A percentile compares a stretch with the other conserved stretches of the same genome.
Evolutionary conservation across 805 yeast species (phyloP).

Genomic region (Zygotorulaspora danielsina): DNA sequence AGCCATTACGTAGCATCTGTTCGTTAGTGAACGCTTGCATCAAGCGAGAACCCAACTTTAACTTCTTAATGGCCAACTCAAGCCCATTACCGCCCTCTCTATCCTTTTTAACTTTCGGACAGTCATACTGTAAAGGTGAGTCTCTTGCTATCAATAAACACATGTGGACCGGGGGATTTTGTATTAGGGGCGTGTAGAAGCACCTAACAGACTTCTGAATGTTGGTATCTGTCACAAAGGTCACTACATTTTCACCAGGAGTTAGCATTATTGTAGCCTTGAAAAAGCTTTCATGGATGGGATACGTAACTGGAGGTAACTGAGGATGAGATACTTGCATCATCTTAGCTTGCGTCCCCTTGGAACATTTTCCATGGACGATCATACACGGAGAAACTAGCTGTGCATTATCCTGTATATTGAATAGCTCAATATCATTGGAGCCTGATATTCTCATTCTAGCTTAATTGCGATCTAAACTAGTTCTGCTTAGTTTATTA

Average conservation of each 20-base stretch:
- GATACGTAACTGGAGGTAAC: constrained; percentile 64
- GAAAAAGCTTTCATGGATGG: constrained; percentile 65
- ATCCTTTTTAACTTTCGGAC: constrained; percentile 47
- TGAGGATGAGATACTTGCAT: constrained; percentile 41
- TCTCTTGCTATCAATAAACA: constrained; percentile 75
- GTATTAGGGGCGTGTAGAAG: constrained; percentile 50
- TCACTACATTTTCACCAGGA: constrained; percentile 60
- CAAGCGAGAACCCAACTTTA: constrained; percentile 77
- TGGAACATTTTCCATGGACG: constrained; percentile 43
- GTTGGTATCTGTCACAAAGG: constrained; percentile 44
- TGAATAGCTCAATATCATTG: constrained; percentile 31
- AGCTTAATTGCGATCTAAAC: background rate
- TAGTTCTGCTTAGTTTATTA: too few relatives aligned
- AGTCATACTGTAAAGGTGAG: constrained; percentile 65
- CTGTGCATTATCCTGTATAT: constrained; percentile 33
- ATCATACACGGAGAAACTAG: constrained; percentile 48
- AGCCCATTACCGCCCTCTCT: constrained; percentile 58
- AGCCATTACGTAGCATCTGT: constrained; percentile 74
- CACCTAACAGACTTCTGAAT: constrained; percentile 37
- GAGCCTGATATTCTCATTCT: constrained; percentile 5
- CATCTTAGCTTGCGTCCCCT: constrained; percentile 34
- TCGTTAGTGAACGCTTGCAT: constrained; percentile 92
- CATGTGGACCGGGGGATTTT: constrained; percentile 75
- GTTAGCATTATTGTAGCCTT: constrained; percentile 69
- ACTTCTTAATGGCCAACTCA: constrained; percentile 64